Evolutionary conservation across 345 rosid genomes (phyloP), one percentile per base, ranked within the genome.

Genomic region (Pistacia vera): DNA sequence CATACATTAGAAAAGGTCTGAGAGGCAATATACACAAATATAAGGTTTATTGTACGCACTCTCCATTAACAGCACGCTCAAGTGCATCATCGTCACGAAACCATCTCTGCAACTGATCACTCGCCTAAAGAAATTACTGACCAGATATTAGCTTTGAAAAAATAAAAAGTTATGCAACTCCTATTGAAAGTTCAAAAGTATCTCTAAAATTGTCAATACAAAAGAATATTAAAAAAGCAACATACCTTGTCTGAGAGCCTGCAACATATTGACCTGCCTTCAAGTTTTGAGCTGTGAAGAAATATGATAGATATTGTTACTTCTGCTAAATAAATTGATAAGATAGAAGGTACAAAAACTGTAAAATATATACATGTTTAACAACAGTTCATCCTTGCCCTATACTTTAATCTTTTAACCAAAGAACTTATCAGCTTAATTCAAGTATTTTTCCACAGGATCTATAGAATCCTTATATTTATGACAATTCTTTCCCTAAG

Each of bases 171-270:
- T 48, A 61, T 54, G 35, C 1, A 30, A 20, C 25, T 59, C 55
- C 38, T 8, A 16, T 52, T 33, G 49, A 12, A 63, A 48, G 33
- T 63, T 73, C 28, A 18, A 54, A 25, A 6, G 46, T 62, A 20
- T 48, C 22, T 52, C 12, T 10, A 2, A 16, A 38, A 20, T 65
- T 36, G 18, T 18, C 13, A 33, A 67, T 44, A n/a, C 17, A 38
- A 16, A 71, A n/a, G 6, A 18, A 35, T 35, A 55, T 68, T 63
- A 69, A 14, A 5, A 75, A 56, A 73, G 64, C 56, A 62, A 51
- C 72, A 70, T 85, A 93, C 98, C 81, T 89, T 92, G 82, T 95
- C 98, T 17, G 97, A 85, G 36, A 96, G 95, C 76, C 98, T 88
- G 87, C 98, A 96, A 85, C 85, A 73, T 28, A 74, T 85, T 38